These are phyloP conservation scores for Metarhizium anisopliae DNA, from an alignment of 2,329 filamentous ascomycete species.

Conservation along the genomic window DNA sequence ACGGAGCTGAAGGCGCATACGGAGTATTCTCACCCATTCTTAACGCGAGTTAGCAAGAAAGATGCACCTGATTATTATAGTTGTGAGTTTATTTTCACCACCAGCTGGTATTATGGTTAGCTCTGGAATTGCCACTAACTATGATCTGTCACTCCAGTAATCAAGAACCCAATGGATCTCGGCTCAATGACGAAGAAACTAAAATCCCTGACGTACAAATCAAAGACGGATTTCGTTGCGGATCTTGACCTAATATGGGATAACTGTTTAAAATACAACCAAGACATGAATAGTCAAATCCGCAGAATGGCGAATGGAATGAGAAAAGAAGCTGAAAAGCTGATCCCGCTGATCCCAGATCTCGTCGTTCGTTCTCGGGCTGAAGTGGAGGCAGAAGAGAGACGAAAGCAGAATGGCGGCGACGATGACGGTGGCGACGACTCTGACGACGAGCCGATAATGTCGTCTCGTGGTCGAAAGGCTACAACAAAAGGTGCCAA, in stretches of 20 bases:
- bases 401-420: conserved; percentile 77
- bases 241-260: conserved; percentile 95
- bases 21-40: conserved; percentile 92
- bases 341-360: conserved; percentile 90
- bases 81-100: conserved; percentile 46
- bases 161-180: conserved; percentile 96
- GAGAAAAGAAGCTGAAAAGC: conserved; percentile 94
- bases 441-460: conserved; percentile 95
- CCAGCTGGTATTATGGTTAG: neutral
- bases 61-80: conserved; percentile 94
- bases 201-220: conserved; percentile 69
- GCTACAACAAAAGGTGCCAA: conserved; percentile 67
- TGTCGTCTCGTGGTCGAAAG: conserved; percentile 90
- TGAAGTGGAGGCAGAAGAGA: conserved; percentile 83
- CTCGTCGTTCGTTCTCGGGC: conserved; percentile 83
- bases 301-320: conserved; percentile 92
- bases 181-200: conserved; percentile 98
- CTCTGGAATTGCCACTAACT: conserved; percentile 13
- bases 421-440: conserved; percentile 79
- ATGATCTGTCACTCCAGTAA: conserved; percentile 43
- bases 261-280: conserved; percentile 94
- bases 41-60: conserved; percentile 91
- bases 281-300: conserved; percentile 76
- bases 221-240: conserved; percentile 87
- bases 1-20: conserved; percentile 96